phyloP scores from a whole-genome alignment of 352 stramenopile species.

The Phytophthora lateralis region DNA sequence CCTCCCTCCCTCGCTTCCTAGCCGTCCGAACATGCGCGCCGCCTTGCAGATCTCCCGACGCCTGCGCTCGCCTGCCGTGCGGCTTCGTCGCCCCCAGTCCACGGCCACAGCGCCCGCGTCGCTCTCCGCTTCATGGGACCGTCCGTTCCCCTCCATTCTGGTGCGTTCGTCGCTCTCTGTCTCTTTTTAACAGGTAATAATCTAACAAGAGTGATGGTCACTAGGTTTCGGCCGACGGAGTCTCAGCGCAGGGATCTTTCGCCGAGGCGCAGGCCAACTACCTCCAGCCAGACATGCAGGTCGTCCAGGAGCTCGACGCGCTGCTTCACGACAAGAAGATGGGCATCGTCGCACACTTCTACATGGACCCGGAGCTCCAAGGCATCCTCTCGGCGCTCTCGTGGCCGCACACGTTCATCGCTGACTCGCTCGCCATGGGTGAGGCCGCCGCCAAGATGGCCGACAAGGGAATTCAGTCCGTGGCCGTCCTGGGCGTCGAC shows the following conservation, averaged over 20 bases:
- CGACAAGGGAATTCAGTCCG: conserved; percentile 82
- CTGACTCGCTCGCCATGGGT: conserved; percentile 97
- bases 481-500: conserved; percentile 96
- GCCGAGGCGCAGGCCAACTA: conserved; percentile 89
- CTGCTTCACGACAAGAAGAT: conserved; percentile 93
- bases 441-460: conserved; percentile 96
- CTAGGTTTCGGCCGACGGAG: conserved; percentile 75
- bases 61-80: conserved; percentile 14
- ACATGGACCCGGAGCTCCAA: conserved; percentile 98
- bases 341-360: conserved; percentile 97
- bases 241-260: conserved; percentile 87
- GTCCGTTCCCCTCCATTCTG: conserved; percentile 79
- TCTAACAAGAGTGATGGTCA: conserved; percentile 23
- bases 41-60: conserved; percentile 37
- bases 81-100: conserved; percentile 8
- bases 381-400: conserved; percentile 82
- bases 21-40: conserved; percentile 34
- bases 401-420: conserved; percentile 94
- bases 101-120: conserved; percentile 48
- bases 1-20: not conserved
- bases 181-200: not conserved
- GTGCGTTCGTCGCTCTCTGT: conserved; percentile 35
- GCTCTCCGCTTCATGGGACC: conserved; percentile 72
- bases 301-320: conserved; percentile 88
- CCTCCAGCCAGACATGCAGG: conserved; percentile 81